Base-by-base conservation (phyloP, 225 moss, liverwort and hornwort species). In the Pleurozium schreberi region DNA sequence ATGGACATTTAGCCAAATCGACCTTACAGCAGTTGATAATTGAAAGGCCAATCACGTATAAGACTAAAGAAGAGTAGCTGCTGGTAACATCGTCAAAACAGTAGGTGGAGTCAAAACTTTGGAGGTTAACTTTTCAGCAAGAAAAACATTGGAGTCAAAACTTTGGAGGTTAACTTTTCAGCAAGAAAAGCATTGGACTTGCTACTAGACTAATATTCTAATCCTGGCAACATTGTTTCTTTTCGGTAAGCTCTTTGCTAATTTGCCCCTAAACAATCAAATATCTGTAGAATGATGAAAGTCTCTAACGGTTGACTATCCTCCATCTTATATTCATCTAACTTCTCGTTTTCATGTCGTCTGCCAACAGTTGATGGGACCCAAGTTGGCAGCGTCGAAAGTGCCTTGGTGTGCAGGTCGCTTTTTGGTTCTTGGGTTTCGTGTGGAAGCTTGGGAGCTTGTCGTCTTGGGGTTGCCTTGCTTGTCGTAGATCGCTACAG, bases 341-440 rank as follows among this genome's bases (percentile, higher is more conserved):
- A 82, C 53, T 73, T 19, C 40, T 71, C 40, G 36, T 78, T 85
- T 88, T 63, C 52, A 40, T 83, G 58, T 69, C 22, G 45, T 89
- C 18, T 76, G 77, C 66, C 69, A 33, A 84, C 80, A 96, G 95
- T 98, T 87, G 94, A 94, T 80, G 97, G 96, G 45, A 82, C 89
- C 84, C 92, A 95, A 89, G 93, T 99, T 85, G 98, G 97, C 61
- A 93, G 91, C 88, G 90, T 99, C n/a, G 91, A 96, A 89, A 97
- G 98, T 78, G 82, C 93, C 52, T 91, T 99, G 87, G 83, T 99
- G 60, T 97, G 97, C 92, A 95, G 92, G 77, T 96, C 97, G 67
- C 91, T 96, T 12, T 97, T 97, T 64, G 96, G 36, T 28, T 42
- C 88, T 81, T 75, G 50, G 59, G 34, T 34, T 74, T 40, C n/a